Conservation (phyloP, 2,329 filamentous ascomycete genomes). For the Pseudogymnoascus verrucosus region DNA sequence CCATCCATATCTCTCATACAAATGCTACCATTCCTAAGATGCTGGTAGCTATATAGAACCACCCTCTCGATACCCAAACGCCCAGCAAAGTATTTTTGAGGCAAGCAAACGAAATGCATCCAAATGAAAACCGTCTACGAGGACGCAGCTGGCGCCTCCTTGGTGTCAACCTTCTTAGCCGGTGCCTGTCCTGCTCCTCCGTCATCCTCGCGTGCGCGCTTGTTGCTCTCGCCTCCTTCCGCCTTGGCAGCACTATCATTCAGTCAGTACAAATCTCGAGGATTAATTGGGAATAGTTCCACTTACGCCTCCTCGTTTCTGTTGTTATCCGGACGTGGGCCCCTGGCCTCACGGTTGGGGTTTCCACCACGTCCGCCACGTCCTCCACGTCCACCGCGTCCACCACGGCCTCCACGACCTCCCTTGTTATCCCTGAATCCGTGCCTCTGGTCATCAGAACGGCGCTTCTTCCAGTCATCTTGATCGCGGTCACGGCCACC, state of each 20-base stretch:
- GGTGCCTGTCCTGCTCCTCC: slow-evolving; percentile 37
- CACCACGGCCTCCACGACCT: slow-evolving; percentile 33
- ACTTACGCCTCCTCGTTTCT: slow-evolving; percentile 28
- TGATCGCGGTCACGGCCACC: slow-evolving; percentile 38
- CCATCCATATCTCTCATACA: slow-evolving; percentile 10
- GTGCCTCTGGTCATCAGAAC: slow-evolving; percentile 52
- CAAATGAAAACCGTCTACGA: slow-evolving; percentile 16
- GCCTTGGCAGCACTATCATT: background rate
- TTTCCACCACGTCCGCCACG: slow-evolving; percentile 35
- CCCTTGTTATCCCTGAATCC: slow-evolving; percentile 42
- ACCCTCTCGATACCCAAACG: slow-evolving; percentile 3
- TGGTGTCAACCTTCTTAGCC: slow-evolving; percentile 53
- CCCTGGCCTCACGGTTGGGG: slow-evolving; percentile 29
- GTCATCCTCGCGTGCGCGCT: slow-evolving; percentile 36
- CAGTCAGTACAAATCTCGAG: background rate
- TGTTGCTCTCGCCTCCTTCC: slow-evolving; percentile 21
- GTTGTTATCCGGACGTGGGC: slow-evolving; percentile 28
- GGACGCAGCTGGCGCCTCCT: slow-evolving; percentile 21
- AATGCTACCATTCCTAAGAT: slow-evolving; percentile 2
- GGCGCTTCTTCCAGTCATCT: slow-evolving; percentile 57
- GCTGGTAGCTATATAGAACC: slow-evolving; percentile 6
- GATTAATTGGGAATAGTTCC: slow-evolving; percentile 14
- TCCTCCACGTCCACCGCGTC: slow-evolving; percentile 37
- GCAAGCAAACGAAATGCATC: slow-evolving; percentile 8
- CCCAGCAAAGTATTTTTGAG: slow-evolving; percentile 1